These are phyloP conservation scores for Kodamaea ohmeri DNA, from an alignment of 1,139 yeast species.

Conservation along the genomic window DNA sequence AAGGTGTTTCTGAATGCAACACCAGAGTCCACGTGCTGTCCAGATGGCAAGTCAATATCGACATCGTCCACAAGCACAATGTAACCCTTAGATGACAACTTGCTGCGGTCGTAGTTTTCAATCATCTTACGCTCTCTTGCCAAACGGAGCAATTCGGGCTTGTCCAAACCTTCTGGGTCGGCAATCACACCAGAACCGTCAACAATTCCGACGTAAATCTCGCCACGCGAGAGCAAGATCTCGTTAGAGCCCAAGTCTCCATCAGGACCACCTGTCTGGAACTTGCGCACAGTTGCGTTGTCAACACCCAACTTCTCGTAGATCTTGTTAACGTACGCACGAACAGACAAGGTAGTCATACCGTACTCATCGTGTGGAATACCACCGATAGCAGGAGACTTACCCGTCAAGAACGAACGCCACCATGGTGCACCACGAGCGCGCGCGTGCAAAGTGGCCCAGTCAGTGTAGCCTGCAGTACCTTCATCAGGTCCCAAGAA, in stretches of 20 bases:
- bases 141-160: constrained; percentile 70
- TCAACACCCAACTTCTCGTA: constrained; percentile 73
- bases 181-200: constrained; percentile 96
- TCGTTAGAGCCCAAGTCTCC: constrained; percentile 98
- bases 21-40: constrained; percentile 74
- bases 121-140: constrained; percentile 80
- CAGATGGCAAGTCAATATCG: constrained; percentile 76
- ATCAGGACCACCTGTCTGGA: constrained; percentile 99
- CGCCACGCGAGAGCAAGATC: constrained; percentile 77
- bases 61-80: constrained; percentile 83
- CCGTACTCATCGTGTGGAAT: constrained; percentile 98
- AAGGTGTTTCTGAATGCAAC: constrained; percentile 88
- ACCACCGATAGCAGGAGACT: constrained; percentile 89
- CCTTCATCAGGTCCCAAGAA: constrained; percentile 99
- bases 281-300: constrained; percentile 58
- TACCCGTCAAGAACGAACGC: constrained; percentile 98
- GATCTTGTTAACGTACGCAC: constrained; percentile 87
- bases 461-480: constrained; percentile 90
- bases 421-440: constrained; percentile 97
- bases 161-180: constrained; percentile 87
- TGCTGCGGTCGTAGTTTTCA: constrained; percentile 61
- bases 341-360: constrained; percentile 93
- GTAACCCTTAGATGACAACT: constrained; percentile 74
- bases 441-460: constrained; percentile 98
- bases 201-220: constrained; percentile 81